Evolutionary conservation across 177 flowering plant species (phyloP).

Genomic region (Telopea speciosissima): DNA sequence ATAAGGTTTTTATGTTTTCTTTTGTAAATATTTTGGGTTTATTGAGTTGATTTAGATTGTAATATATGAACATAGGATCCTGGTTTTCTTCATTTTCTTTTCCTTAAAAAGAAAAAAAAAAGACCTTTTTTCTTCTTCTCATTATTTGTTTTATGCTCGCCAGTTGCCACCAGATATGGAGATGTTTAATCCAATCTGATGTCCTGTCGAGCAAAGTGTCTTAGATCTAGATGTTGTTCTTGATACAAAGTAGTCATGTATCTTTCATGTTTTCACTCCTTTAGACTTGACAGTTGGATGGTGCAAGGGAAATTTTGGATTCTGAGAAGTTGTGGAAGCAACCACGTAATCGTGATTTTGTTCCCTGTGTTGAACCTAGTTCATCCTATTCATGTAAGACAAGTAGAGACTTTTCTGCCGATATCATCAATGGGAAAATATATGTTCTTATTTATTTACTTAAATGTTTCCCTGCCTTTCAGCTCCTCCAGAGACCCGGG

Average conservation of each 20-base stretch:
- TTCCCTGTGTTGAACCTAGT: conserved; percentile 65
- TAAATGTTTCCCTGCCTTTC: conserved; percentile 19
- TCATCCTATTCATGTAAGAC: conserved; percentile 50
- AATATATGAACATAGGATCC: not conserved
- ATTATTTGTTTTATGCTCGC: not conserved
- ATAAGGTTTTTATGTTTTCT: conserved; percentile 45
- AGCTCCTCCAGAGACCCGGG: conserved; percentile 63
- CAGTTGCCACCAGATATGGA: not conserved
- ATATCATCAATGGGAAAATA: not conserved
- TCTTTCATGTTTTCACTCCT: conserved; percentile 81
- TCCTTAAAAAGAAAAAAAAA: not conserved
- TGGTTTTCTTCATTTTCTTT: not conserved
- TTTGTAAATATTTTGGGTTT: not conserved
- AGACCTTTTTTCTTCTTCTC: not conserved
- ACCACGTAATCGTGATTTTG: conserved; percentile 59
- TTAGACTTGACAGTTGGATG: conserved; percentile 89
- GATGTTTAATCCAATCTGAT: not conserved
- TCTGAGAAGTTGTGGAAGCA: conserved; percentile 71
- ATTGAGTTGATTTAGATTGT: not conserved
- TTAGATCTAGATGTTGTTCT: conserved; percentile 8
- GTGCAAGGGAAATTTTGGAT: conserved; percentile 34
- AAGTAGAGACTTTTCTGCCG: not conserved
- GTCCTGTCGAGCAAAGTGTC: not conserved
- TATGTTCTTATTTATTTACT: conserved; percentile 2
- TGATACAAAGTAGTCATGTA: conserved; percentile 47